Evolutionary conservation across 306 rosid genomes (phyloP), one percentile per base, ranked within the genome.

Genomic region (Cicer bijugum): DNA sequence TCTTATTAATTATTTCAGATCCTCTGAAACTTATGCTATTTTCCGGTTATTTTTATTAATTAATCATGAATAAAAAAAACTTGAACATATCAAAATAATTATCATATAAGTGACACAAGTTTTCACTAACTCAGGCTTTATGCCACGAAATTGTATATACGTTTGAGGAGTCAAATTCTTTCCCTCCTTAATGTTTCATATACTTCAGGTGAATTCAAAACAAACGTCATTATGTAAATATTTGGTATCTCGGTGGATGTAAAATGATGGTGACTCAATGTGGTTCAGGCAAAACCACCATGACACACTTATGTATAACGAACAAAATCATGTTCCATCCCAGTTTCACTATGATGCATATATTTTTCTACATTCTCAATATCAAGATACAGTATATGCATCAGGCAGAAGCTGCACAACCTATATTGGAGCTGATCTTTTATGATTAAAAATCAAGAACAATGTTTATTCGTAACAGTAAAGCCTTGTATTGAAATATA

Each of bases 401-500:
- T 59, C 63, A 61, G 9, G 39, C 46, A 28, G 60, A 59, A 14
- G 20, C 66, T 48, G 71, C 50, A 56, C 9, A 59, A 14, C n/a
- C 52, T 11, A 11, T 14, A 11, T 47, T 57, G 42, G 20, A 74
- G 44, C 57, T 44, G 53, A 35, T 48, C 73, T 68, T 48, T 51
- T 45, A 44, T 55, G 20, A 70, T 19, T 9, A 69, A 33, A 69
- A 48, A n/a, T 35, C 20, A 47, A 66, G 33, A 58, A 73, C 69
- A 55, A 17, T 35, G 46, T 16, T 20, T 44, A 52, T 48, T 37
- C 1, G 52, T 42, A 46, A 71, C 37, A 28, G 0, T 63, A 52
- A 77, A 71, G 46, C 6, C 39, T 78, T 33, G 2, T 53, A 68
- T 44, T 67, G 23, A 38, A 82, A 78, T 61, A 73, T 73, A 72